Evolutionary conservation across 805 yeast genomes (phyloP), one percentile per base, ranked within the genome.

Genomic region (Candida maesae): DNA sequence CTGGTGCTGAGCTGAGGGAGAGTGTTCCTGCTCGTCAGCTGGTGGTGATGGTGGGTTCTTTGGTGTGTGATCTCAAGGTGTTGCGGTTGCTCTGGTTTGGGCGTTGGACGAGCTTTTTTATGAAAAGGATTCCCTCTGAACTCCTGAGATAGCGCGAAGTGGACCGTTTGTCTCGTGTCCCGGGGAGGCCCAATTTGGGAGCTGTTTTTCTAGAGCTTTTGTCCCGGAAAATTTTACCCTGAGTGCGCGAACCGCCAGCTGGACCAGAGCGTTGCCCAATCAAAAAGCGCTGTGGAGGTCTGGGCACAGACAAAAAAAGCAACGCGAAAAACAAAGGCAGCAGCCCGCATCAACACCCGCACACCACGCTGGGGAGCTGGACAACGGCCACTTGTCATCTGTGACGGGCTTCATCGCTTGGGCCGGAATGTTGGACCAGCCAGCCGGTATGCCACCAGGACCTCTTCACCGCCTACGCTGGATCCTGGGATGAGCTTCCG

Each of bases 101-200:
- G 18, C 31, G 31, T 28, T 33, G 18, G 26, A 14, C 35, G 35
- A 25, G n/a, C n/a, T 17, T 30, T 30, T 19, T 30, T 18, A 30
- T n/a, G 18, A 30, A 18, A 15, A 12, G 18, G 21, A 18, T 9
- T 30, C 17, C 31, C 15, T 9, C 18, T 15, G 18, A 28, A 18
- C 31, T 28, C 18, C 18, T 15, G 18, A 28, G 31, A 28, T 28
- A 28, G 19, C 31, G 31, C 31, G 31, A 7, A 21, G 9, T 7
- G 11, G 18, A 7, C n/a, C 19, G 7, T 14, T 16, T 28, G 31
- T 28, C 31, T 18, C 19, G 11, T 28, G 18, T n/a, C 31, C 31
- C 31, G 31, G 31, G 7, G 19, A 8, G n/a, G n/a, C n/a, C n/a
- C n/a, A 25, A 25, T 25, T 25, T 8, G 24, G n/a, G n/a, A n/a